Evolutionary conservation across 345 rosid species (phyloP).

Genomic region (Angophora floribunda): DNA sequence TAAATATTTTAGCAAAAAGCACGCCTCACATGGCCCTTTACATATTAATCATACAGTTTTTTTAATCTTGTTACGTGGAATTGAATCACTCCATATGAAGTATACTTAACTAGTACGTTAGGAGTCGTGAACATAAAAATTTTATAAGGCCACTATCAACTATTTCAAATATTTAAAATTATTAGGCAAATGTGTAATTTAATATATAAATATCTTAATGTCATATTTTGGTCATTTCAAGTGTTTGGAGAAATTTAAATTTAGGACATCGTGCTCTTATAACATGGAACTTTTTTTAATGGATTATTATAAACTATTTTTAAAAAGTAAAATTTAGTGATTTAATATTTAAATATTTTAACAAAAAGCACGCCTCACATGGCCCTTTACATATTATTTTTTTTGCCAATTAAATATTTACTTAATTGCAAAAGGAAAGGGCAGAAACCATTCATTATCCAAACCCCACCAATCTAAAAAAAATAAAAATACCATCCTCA

Average conservation of each 20-base stretch:
- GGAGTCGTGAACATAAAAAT: background rate
- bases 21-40: background rate
- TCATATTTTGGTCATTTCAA: fast-evolving
- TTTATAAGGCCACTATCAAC: fast-evolving
- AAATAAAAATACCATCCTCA: background rate
- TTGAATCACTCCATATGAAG: background rate
- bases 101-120: background rate
- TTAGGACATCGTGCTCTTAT: fast-evolving
- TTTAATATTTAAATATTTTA: background rate
- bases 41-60: too few relatives aligned
- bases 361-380: background rate
- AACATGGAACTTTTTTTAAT: fast-evolving
- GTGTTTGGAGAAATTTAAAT: background rate
- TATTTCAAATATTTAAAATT: background rate
- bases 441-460: background rate
- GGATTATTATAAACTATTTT: background rate
- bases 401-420: background rate
- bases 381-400: background rate
- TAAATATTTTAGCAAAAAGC: background rate
- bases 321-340: fast-evolving
- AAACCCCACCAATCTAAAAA: background rate
- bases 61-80: background rate
- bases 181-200: fast-evolving
- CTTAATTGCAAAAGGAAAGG: background rate
- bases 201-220: background rate